Evolutionary conservation across 495 filamentous ascomycete species (phyloP).

Genomic region (Pyrenopolyporus hunteri): DNA sequence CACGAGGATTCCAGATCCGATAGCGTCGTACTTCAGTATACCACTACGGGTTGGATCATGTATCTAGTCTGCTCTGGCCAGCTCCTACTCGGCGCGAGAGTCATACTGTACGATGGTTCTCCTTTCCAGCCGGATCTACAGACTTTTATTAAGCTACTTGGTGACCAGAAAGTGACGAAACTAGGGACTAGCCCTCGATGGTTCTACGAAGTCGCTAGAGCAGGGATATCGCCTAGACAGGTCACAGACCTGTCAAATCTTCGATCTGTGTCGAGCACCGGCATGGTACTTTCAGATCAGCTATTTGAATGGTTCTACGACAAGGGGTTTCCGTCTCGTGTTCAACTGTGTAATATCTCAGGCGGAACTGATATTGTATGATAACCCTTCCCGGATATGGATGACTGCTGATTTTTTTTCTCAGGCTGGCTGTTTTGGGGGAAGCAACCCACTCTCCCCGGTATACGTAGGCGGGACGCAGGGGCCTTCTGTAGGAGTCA

Average conservation of each 20-base stretch:
- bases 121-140: conserved; percentile 71
- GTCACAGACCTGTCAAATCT: conserved; percentile 66
- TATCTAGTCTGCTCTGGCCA: conserved; percentile 64
- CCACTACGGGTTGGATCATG: conserved; percentile 85
- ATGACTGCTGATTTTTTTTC: conserved; percentile 5
- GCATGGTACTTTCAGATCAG: conserved; percentile 76
- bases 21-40: conserved; percentile 62
- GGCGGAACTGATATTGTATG: conserved; percentile 76
- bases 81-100: conserved; percentile 61
- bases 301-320: conserved; percentile 87
- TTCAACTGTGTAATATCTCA: conserved; percentile 74
- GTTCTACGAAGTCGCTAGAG: conserved; percentile 70
- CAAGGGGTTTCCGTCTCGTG: conserved; percentile 66
- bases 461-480: conserved; percentile 75
- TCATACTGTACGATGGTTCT: conserved; percentile 76
- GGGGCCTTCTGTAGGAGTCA: conserved; percentile 66
- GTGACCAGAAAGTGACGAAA: conserved; percentile 62
- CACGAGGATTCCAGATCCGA: conserved; percentile 60
- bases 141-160: conserved; percentile 64
- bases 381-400: neutral
- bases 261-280: conserved; percentile 67
- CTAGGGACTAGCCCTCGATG: conserved; percentile 77
- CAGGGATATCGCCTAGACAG: conserved; percentile 61
- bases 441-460: conserved; percentile 70
- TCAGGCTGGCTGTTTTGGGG: conserved; percentile 69